phyloP scores from a whole-genome alignment of 768 basidiomycete genomes.

The Calvatia gigantea region DNA sequence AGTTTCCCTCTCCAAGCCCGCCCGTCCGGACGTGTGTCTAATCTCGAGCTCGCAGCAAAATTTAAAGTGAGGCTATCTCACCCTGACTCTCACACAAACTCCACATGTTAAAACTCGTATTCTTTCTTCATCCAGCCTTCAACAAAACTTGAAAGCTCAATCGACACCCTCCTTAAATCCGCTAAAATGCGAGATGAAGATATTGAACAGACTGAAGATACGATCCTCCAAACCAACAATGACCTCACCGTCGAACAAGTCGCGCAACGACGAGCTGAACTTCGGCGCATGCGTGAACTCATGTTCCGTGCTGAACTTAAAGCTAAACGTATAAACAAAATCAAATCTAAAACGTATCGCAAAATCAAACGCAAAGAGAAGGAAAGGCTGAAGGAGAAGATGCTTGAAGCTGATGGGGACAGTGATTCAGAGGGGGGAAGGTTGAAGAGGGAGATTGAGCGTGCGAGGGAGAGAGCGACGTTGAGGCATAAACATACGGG shows the following conservation, averaged over 20 bases:
- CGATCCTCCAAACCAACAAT: conserved; percentile 71
- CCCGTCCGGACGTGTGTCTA: conserved; percentile 53
- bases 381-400: conserved; percentile 53
- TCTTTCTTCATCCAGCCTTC: conserved; percentile 51
- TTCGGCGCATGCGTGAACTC: conserved; percentile 87
- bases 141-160: conserved; percentile 79
- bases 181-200: conserved; percentile 84
- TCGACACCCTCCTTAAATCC: conserved; percentile 74
- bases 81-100: not conserved
- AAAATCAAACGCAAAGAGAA: conserved; percentile 78
- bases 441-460: conserved; percentile 69
- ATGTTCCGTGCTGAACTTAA: conserved; percentile 92
- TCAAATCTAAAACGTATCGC: conserved; percentile 93
- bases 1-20: conserved; percentile 82
- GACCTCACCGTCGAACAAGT: conserved; percentile 85
- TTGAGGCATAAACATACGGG: conserved; percentile 84
- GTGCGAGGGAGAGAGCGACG: conserved; percentile 89
- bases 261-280: conserved; percentile 70
- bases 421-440: conserved; percentile 37
- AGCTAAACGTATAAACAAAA: conserved; percentile 86
- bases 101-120: not conserved
- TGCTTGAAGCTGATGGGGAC: conserved; percentile 41
- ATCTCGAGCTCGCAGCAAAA: conserved; percentile 73
- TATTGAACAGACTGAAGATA: conserved; percentile 72
- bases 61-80: conserved; percentile 60